Conservation (phyloP, 2,329 filamentous ascomycete genomes). For the Stagonosporopsis rhizophila region DNA sequence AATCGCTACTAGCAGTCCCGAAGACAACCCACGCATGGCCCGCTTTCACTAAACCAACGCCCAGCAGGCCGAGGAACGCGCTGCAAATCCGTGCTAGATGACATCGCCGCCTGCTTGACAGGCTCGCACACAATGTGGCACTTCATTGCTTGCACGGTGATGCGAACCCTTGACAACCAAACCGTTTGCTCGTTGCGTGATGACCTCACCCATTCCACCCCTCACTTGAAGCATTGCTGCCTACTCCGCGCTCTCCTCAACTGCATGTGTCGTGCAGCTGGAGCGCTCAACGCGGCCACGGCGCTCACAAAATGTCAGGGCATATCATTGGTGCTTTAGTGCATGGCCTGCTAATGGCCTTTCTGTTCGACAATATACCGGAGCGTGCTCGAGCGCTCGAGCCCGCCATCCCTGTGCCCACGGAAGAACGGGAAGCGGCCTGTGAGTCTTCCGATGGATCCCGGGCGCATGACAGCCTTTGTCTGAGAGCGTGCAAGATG, state of each 20-base stretch:
- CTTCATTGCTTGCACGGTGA: slow-evolving; percentile 8
- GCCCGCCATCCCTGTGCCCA: slow-evolving; percentile 24
- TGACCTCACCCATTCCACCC: slow-evolving; percentile 20
- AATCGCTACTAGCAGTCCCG: slow-evolving; percentile 13
- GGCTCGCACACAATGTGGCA: slow-evolving; percentile 7
- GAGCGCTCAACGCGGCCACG: slow-evolving; percentile 13
- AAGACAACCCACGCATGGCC: slow-evolving; percentile 15
- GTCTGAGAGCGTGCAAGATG: slow-evolving; percentile 5
- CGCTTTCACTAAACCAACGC: slow-evolving; percentile 20
- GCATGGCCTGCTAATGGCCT: slow-evolving; percentile 22
- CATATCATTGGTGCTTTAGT: slow-evolving; percentile 21
- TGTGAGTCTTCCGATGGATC: slow-evolving; percentile 28
- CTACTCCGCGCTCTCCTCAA: slow-evolving; percentile 15
- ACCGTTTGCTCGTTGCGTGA: slow-evolving; percentile 13
- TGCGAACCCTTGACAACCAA: slow-evolving; percentile 5
- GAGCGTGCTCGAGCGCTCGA: slow-evolving; percentile 25
- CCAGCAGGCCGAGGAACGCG: slow-evolving; percentile 27
- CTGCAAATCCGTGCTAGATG: slow-evolving; percentile 21
- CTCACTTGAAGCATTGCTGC: slow-evolving; percentile 20
- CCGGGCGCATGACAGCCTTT: slow-evolving; percentile 22
- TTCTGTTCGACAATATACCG: slow-evolving; percentile 19
- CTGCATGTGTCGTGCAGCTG: slow-evolving; percentile 20
- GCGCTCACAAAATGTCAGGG: slow-evolving; percentile 9
- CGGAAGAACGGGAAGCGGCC: slow-evolving; percentile 33
- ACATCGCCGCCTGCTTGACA: slow-evolving; percentile 13